Evolutionary conservation across 306 rosid genomes (phyloP).

Genomic region (Lagenaria siceraria): DNA sequence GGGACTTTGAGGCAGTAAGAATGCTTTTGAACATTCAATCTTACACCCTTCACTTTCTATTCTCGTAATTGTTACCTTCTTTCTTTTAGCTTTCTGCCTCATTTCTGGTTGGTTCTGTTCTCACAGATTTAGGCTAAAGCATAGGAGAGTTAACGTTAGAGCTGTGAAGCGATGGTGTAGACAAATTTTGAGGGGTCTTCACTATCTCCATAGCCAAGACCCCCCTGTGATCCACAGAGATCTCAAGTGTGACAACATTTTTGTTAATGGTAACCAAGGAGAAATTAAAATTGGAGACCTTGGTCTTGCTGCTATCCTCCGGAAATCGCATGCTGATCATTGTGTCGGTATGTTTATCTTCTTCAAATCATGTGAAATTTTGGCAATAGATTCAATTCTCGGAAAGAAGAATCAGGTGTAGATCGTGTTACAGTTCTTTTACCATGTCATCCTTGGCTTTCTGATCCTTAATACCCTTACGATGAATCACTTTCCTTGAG

Average conservation of each 20-base stretch:
- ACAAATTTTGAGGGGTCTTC: conserved; percentile 84
- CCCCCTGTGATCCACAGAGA: conserved; percentile 98
- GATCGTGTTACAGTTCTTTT: not conserved
- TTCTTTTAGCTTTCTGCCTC: conserved; percentile 12
- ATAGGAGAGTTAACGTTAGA: conserved; percentile 64
- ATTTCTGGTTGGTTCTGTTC: conserved; percentile 1
- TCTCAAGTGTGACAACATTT: conserved; percentile 93
- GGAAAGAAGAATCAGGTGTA: not conserved
- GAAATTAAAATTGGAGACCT: conserved; percentile 97
- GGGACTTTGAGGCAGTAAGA: conserved; percentile 89
- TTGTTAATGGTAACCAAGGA: conserved; percentile 91
- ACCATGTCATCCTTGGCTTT: not conserved
- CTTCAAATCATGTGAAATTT: not conserved
- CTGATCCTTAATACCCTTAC: not conserved
- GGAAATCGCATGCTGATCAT: conserved; percentile 80
- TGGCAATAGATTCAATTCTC: not conserved
- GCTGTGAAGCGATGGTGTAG: conserved; percentile 97
- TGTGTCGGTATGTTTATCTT: conserved; percentile 61
- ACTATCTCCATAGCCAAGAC: conserved; percentile 76
- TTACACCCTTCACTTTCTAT: not conserved
- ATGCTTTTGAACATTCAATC: conserved; percentile 1
- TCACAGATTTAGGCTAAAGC: conserved; percentile 72
- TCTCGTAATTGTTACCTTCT: not conserved
- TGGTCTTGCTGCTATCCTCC: conserved; percentile 79
- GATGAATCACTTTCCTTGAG: not conserved